A percentile compares a stretch with the other conserved stretches of the same genome.
These are phyloP conservation scores for Aspergillus cavernicola DNA, from an alignment of 495 filamentous ascomycete genomes.

Conservation along the genomic window DNA sequence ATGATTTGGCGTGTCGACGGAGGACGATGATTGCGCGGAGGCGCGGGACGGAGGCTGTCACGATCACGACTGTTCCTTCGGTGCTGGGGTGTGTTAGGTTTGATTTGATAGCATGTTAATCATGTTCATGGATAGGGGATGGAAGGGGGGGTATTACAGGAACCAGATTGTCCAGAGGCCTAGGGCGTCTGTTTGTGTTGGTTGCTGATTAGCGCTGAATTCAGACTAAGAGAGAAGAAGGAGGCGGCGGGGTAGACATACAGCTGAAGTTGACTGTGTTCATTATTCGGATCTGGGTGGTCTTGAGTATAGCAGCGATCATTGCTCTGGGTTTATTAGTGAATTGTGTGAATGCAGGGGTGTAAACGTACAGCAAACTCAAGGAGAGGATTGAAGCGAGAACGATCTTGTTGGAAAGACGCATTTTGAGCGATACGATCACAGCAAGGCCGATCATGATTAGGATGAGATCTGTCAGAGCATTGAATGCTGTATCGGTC, in stretches of 20 bases:
- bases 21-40: constrained; percentile 8
- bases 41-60: constrained; percentile 4
- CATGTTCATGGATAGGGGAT: too few relatives aligned
- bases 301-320: constrained; percentile 1
- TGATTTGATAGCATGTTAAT: neutral
- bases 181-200: neutral
- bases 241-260: neutral
- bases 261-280: neutral
- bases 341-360: too few relatives aligned
- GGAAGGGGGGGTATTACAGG: neutral
- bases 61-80: constrained; percentile 3
- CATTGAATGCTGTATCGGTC: neutral
- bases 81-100: neutral
- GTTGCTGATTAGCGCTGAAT: neutral
- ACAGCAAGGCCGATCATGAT: neutral
- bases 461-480: neutral
- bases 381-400: neutral
- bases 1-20: neutral
- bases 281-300: neutral
- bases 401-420: neutral
- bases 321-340: neutral
- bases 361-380: constrained; percentile 1
- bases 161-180: constrained; percentile 5
- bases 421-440: neutral
- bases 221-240: neutral